A percentile compares a stretch with the other conserved stretches of the same genome.
phyloP scores from a whole-genome alignment of 108 stramenopile species.

The Skeletonema tropicum region DNA sequence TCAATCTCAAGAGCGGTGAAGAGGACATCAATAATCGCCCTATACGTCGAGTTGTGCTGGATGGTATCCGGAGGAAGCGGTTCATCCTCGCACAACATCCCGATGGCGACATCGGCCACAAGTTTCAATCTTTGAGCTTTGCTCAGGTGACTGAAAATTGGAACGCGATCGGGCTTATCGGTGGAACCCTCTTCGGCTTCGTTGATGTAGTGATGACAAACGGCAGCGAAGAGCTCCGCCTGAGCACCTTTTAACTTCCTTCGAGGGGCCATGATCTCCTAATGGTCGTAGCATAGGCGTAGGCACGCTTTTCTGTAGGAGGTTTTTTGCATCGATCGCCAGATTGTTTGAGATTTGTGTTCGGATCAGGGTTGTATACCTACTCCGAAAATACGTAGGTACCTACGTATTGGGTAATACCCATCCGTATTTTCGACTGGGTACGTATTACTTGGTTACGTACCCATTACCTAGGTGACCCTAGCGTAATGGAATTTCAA shows the following conservation, averaged over 20 bases:
- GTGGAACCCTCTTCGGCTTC: slow-evolving; percentile 4
- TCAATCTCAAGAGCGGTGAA: not conserved
- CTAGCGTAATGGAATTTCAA: no score
- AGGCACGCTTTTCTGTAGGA: no score
- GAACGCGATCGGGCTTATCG: not conserved
- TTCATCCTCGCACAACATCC: slow-evolving; percentile 17
- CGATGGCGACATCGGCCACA: slow-evolving; percentile 12
- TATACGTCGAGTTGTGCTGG: slow-evolving; percentile 17
- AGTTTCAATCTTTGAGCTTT: slow-evolving; percentile 6
- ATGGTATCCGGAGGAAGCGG: slow-evolving; percentile 13
- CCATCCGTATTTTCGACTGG: no score
- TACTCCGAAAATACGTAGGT: no score
- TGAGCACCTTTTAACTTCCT: not conserved
- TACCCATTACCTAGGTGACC: no score
- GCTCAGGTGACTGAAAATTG: slow-evolving; percentile 13
- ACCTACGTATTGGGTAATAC: no score
- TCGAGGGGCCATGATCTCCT: no score
- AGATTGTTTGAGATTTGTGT: no score
- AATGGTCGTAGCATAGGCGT: no score
- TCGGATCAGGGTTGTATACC: no score
- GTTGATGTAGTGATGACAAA: slow-evolving; percentile 13
- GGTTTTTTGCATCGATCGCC: no score
- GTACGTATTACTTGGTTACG: no score
- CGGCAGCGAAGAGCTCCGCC: slow-evolving; percentile 5
- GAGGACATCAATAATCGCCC: slow-evolving; percentile 5